Evolutionary conservation across 2,329 filamentous ascomycete species (phyloP), one percentile per base, ranked within the genome.

Genomic region (Madurella mycetomatis): DNA sequence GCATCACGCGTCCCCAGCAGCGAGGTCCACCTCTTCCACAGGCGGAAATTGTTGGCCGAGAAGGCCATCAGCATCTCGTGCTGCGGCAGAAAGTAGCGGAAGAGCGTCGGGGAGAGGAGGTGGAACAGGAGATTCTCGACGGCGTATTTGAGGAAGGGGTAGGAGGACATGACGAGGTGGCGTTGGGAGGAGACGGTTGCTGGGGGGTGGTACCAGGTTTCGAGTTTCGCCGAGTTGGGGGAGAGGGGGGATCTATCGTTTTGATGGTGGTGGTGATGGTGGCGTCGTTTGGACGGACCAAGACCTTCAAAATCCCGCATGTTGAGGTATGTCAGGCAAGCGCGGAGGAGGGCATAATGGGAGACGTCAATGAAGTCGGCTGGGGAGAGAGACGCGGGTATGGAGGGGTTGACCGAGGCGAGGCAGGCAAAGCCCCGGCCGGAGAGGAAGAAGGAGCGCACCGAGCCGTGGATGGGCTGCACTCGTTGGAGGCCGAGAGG

Each of bases 21-120:
- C 5, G 60, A 56, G 0, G 67, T 70, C 69, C 69, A 71, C 4
- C 67, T 56, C 32, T 64, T 59, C 68, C 68, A 71, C n/a, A 71
- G 56, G 0, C 67, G 62, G 53, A 63, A 68, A 0, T 60, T 31
- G 43, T 68, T 58, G 1, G 60, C 62, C 1, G 65, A 53, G 2
- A 71, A 50, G 1, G 60, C 39, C 1, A 48, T 41, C 5, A 71
- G 51, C 1, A 71, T 41, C 2, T 61, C 59, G 5, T 49, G 51
- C 53, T 70, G 69, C 2, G 69, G 69, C 1, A 69, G 60, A 52
- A 69, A 66, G 54, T 69, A 68, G 9, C 67, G 64, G 52, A 67
- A 68, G 11, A 56, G 47, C 0, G 56, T 45, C 1, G 68, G 67
- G 7, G 58, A 58, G 9, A 71, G 65, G 18, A 71, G 56, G 59